Evolutionary conservation across 129 eudicot genomes (phyloP).

Genomic region (Artemisia tridentata): DNA sequence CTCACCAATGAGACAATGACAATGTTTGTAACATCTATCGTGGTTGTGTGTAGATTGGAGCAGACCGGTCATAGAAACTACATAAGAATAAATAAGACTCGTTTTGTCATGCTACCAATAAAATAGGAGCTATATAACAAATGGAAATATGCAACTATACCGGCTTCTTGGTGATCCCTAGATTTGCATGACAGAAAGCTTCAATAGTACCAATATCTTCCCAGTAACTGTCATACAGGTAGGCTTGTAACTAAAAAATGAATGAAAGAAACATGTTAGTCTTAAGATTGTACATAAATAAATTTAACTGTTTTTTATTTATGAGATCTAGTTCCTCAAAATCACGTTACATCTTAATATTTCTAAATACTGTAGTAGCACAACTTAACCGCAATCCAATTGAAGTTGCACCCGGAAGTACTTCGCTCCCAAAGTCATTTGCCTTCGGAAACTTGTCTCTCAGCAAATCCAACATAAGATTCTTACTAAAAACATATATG

Average conservation of each 20-base stretch:
- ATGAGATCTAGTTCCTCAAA: no score
- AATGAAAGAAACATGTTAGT: not conserved
- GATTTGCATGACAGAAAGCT: slow-evolving; percentile 71
- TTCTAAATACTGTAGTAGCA: not conserved
- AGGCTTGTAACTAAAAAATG: slow-evolving; percentile 46
- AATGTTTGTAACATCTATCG: slow-evolving; percentile 89
- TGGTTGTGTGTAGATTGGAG: slow-evolving; percentile 93
- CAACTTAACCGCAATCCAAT: slow-evolving; percentile 24
- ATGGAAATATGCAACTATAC: not conserved
- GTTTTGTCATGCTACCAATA: not conserved
- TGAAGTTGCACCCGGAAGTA: slow-evolving; percentile 39
- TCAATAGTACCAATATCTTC: slow-evolving; percentile 84
- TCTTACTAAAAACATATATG: slow-evolving; percentile 50
- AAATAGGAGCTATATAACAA: slow-evolving; percentile 9
- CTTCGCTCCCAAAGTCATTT: slow-evolving; percentile 40
- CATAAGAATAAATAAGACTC: slow-evolving; percentile 7
- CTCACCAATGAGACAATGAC: slow-evolving; percentile 91
- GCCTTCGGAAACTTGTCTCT: slow-evolving; percentile 43
- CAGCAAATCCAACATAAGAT: slow-evolving; percentile 47
- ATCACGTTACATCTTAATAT: no score
- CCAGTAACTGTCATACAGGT: slow-evolving; percentile 79
- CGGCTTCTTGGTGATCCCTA: slow-evolving; percentile 77
- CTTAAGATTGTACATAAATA: not conserved
- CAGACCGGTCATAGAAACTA: slow-evolving; percentile 90
- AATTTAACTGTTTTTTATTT: not conserved